phyloP scores from a whole-genome alignment of 2,329 filamentous ascomycete genomes.

The Aspergillus neoniger region DNA sequence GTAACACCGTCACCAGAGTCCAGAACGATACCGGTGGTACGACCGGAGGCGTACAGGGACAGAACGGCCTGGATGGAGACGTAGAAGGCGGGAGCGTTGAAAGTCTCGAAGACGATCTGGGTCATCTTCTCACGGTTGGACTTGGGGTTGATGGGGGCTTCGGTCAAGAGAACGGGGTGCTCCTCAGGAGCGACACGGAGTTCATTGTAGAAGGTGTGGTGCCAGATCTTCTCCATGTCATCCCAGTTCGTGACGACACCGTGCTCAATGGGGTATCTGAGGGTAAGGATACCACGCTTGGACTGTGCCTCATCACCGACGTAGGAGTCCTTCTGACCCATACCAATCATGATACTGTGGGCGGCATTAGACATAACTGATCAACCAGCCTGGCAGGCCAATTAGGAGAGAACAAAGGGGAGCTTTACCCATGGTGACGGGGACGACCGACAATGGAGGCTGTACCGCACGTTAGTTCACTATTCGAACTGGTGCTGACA shows the following conservation, averaged over 20 bases:
- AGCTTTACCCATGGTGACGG: constrained; percentile 97
- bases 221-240: constrained; percentile 99
- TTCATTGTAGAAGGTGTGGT: constrained; percentile 99
- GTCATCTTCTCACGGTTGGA: constrained; percentile 99
- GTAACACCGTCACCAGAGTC: constrained; percentile 99
- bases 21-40: constrained; percentile 99
- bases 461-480: constrained; percentile 46
- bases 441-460: constrained; percentile 99
- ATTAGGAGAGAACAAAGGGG: constrained; percentile 13
- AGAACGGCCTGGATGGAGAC: constrained; percentile 99
- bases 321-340: constrained; percentile 99
- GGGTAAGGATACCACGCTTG: constrained; percentile 99
- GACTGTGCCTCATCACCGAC: constrained; percentile 99
- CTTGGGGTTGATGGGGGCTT: constrained; percentile 99
- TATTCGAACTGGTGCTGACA: constrained; percentile 6
- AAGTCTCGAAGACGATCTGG: constrained; percentile 99
- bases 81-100: constrained; percentile 99
- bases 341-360: constrained; percentile 99
- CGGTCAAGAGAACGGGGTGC: constrained; percentile 98
- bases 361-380: constrained; percentile 34
- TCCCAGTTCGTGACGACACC: constrained; percentile 99
- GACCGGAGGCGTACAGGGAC: constrained; percentile 98
- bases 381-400: constrained; percentile 6
- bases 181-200: constrained; percentile 99
- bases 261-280: constrained; percentile 99